phyloP scores from a whole-genome alignment of 2,329 filamentous ascomycete species.

The Talaromyces sp. region DNA sequence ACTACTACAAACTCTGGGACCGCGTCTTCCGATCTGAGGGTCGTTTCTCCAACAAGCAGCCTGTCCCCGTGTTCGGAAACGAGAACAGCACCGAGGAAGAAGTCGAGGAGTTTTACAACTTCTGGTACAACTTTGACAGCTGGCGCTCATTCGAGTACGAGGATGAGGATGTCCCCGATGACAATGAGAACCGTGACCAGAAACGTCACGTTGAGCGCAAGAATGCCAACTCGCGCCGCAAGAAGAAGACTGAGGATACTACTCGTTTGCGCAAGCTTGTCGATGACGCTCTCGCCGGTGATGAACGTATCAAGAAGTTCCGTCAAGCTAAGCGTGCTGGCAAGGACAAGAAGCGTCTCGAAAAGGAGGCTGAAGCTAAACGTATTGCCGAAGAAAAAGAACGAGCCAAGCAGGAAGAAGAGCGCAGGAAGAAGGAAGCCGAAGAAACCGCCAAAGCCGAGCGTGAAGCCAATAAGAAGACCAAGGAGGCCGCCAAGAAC shows the following conservation, averaged over 20 bases:
- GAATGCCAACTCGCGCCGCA: conserved; percentile 95
- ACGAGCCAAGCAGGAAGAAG: conserved; percentile 80
- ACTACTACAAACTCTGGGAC: conserved; percentile 94
- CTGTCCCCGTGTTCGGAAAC: conserved; percentile 81
- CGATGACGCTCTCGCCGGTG: conserved; percentile 77
- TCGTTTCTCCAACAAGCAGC: conserved; percentile 88
- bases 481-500: conserved; percentile 97
- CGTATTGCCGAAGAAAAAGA: conserved; percentile 80
- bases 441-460: conserved; percentile 83
- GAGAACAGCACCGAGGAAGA: conserved; percentile 83
- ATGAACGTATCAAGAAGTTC: conserved; percentile 98
- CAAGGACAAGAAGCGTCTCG: conserved; percentile 93
- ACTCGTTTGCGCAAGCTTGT: conserved; percentile 84
- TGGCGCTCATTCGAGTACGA: conserved; percentile 98
- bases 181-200: conserved; percentile 98
- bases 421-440: conserved; percentile 73
- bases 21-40: conserved; percentile 86
- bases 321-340: conserved; percentile 83
- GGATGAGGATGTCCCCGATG: conserved; percentile 97
- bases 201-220: conserved; percentile 98
- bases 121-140: conserved; percentile 99
- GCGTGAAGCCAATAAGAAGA: conserved; percentile 85
- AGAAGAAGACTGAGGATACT: conserved; percentile 99
- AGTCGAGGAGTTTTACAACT: conserved; percentile 97
- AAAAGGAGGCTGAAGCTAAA: conserved; percentile 89